Percentiles rank a stretch among this genome's conserved stretches.
phyloP scores from a whole-genome alignment of 129 eudicot genomes.

The Tagetes patula region DNA sequence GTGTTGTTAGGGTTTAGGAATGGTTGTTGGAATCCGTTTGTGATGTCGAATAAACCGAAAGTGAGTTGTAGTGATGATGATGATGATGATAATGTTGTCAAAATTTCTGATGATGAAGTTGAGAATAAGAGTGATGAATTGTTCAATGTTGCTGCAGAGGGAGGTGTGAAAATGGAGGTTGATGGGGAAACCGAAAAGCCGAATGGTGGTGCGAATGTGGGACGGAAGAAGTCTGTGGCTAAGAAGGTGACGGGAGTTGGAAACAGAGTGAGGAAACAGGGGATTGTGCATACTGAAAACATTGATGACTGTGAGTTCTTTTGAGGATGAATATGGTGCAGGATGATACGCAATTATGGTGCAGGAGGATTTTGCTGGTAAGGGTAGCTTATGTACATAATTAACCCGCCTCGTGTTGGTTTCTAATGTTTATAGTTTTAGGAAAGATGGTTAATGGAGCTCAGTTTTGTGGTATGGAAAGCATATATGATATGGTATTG shows the following conservation, averaged over 20 bases:
- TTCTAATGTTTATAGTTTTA: slow-evolving; percentile 7
- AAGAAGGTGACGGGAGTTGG: slow-evolving; percentile 57
- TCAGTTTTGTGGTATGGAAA: background rate
- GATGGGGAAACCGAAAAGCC: slow-evolving; percentile 14
- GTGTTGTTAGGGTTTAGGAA: slow-evolving; percentile 36
- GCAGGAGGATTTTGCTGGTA: slow-evolving; percentile 7
- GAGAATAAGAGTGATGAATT: background rate
- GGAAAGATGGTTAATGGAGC: background rate
- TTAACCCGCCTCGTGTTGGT: slow-evolving; percentile 2
- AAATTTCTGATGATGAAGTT: slow-evolving; percentile 41
- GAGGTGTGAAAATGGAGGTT: background rate
- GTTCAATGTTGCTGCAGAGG: background rate
- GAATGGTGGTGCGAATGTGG: slow-evolving; percentile 10
- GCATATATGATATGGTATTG: background rate
- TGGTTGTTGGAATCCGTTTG: slow-evolving; percentile 40
- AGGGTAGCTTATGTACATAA: slow-evolving; percentile 25
- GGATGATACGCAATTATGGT: slow-evolving; percentile 24
- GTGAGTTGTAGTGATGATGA: background rate
- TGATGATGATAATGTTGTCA: background rate
- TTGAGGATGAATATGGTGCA: slow-evolving; percentile 26
- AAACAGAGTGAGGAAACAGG: slow-evolving; percentile 34
- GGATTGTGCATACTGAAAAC: slow-evolving; percentile 21
- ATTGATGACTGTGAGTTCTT: slow-evolving; percentile 25
- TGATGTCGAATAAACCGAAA: slow-evolving; percentile 11
- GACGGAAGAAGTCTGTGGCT: slow-evolving; percentile 51